Evolutionary conservation across 2,329 filamentous ascomycete genomes (phyloP).

Genomic region (Diaporthe ampelina): DNA sequence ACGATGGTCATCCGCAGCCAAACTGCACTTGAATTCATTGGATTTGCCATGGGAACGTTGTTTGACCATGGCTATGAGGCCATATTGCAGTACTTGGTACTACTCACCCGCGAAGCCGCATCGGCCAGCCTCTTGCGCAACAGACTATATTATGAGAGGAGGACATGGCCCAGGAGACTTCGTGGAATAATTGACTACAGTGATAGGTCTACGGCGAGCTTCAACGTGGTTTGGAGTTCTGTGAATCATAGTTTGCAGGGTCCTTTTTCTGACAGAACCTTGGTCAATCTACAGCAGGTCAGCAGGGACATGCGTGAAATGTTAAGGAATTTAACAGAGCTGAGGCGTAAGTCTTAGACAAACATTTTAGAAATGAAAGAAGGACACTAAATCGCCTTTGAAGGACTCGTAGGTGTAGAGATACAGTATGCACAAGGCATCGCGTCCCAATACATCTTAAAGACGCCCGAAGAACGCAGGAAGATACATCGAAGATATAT

Average conservation of each 20-base stretch:
- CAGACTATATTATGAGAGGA: slow-evolving; percentile 20
- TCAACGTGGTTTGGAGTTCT: neutral
- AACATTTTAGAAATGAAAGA: neutral
- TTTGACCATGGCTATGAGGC: neutral
- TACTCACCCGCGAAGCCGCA: neutral
- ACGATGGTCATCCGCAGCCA: neutral
- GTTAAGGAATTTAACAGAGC: neutral
- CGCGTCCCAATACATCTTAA: neutral
- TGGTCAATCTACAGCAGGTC: neutral
- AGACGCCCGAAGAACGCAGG: neutral
- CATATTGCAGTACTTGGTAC: neutral
- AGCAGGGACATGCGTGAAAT: neutral
- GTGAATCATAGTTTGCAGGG: neutral
- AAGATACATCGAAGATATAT: slow-evolving; percentile 21
- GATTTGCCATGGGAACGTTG: neutral
- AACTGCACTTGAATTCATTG: neutral
- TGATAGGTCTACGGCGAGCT: neutral
- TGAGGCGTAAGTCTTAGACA: neutral
- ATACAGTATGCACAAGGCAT: slow-evolving; percentile 16
- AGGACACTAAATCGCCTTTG: neutral
- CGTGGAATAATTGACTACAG: neutral
- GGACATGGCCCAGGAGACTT: neutral
- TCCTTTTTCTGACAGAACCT: fast-evolving
- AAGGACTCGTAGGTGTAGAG: neutral
- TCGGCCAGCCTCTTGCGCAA: slow-evolving; percentile 2